Evolutionary conservation across 805 yeast genomes (phyloP).

Genomic region (Nakazawaea wyomingensis): DNA sequence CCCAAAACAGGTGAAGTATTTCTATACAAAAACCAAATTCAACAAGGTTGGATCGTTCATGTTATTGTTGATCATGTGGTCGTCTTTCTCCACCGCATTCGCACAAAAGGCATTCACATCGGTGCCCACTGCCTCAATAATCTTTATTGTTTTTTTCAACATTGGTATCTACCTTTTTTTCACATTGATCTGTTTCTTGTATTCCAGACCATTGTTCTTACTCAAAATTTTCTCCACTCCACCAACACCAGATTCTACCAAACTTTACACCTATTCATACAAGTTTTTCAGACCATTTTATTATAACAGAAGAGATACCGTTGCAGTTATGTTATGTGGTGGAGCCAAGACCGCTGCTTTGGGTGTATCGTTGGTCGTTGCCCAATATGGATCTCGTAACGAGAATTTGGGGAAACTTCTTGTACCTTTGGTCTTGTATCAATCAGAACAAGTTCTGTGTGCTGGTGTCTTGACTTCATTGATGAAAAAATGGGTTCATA

Average conservation of each 20-base stretch:
- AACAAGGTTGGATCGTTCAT: constrained; percentile 75
- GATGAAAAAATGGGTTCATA: constrained; percentile 65
- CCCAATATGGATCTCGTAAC: constrained; percentile 63
- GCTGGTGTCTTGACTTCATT: constrained; percentile 68
- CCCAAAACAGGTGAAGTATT: constrained; percentile 62
- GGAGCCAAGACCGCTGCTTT: constrained; percentile 93
- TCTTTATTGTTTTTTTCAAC: constrained; percentile 79
- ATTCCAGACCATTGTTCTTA: constrained; percentile 59
- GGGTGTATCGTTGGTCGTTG: constrained; percentile 75
- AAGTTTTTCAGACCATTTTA: constrained; percentile 56
- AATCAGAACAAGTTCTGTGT: constrained; percentile 78
- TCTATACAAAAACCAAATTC: constrained; percentile 49
- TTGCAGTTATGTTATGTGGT: constrained; percentile 79
- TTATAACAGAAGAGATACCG: constrained; percentile 66
- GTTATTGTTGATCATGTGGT: constrained; percentile 71
- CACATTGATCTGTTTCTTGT: constrained; percentile 54
- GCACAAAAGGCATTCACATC: constrained; percentile 72
- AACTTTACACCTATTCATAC: constrained; percentile 39
- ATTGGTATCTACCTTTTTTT: constrained; percentile 74
- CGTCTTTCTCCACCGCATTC: constrained; percentile 83
- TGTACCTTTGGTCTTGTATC: constrained; percentile 81
- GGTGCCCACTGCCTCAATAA: constrained; percentile 62
- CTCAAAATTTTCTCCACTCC: constrained; percentile 34
- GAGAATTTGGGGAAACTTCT: constrained; percentile 63
- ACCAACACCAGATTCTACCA: constrained; percentile 44